These are phyloP conservation scores for Rhinocladiella mackenziei DNA, from an alignment of 2,329 filamentous ascomycete genomes.

Conservation along the genomic window DNA sequence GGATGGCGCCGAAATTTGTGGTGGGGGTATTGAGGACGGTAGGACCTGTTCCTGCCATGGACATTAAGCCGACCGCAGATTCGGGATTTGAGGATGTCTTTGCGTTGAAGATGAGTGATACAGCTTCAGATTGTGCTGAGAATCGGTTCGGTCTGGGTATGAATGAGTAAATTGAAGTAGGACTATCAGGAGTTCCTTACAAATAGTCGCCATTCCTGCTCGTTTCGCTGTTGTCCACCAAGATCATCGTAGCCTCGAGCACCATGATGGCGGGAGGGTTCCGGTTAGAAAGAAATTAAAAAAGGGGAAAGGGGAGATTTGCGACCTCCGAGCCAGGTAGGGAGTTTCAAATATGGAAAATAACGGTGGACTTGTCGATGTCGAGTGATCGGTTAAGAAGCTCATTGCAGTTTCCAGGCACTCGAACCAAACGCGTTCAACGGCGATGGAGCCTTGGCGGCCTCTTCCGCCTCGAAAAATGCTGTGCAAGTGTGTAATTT, in stretches of 20 bases:
- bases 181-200: constrained; percentile 38
- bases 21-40: constrained; percentile 96
- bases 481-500: too few relatives aligned
- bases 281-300: not conserved
- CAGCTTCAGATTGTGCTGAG: constrained; percentile 92
- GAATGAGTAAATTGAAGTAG: not conserved
- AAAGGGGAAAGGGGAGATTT: too few relatives aligned
- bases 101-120: constrained; percentile 90
- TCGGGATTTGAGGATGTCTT: constrained; percentile 95
- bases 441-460: too few relatives aligned
- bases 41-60: constrained; percentile 95
- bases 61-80: constrained; percentile 96
- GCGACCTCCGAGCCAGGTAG: too few relatives aligned
- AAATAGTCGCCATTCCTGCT: constrained; percentile 92
- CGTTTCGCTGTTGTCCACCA: constrained; percentile 97
- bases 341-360: too few relatives aligned
- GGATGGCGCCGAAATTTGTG: constrained; percentile 90
- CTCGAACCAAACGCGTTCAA: too few relatives aligned
- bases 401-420: too few relatives aligned
- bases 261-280: constrained; percentile 77
- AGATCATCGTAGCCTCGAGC: constrained; percentile 98
- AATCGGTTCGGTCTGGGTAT: constrained; percentile 83
- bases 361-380: too few relatives aligned
- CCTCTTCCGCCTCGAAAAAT: too few relatives aligned
- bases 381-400: too few relatives aligned